Evolutionary conservation across 1,284 basidiomycete species (phyloP), one percentile per base, ranked within the genome.

Genomic region (Somion occarium): DNA sequence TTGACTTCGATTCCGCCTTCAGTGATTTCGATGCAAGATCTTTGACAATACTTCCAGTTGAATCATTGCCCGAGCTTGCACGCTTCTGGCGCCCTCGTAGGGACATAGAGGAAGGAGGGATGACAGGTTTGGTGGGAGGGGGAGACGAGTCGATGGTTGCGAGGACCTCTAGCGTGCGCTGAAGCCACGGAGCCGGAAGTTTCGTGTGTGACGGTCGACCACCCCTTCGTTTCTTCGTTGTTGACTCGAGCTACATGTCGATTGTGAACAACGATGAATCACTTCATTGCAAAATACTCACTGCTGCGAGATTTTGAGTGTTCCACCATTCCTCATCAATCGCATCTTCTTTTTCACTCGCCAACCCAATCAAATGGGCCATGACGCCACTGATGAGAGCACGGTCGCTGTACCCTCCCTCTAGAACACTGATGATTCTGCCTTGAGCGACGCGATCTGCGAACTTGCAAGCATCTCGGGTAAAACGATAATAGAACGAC

Each of bases 391-490:
- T 92, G 12, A 76, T 84, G 47, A 98, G 70, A 0, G 93, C 92
- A 2, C 88, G 79, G 64, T 98, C 94, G 58, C 90, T 92, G 64
- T 99, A 98, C 0, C 95, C 96, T 1, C 95, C 95, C 68, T 99
- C 96, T 1, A 99, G 79, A 0, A 98, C 87, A 56, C 91, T 93
- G 20, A 98, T 75, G 1, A 97, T 63, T 46, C 86, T 80, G 0
- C 93, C 93, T 0, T 68, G 61, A 0, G 91, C 83, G 54, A 83
- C 82, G 22, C 68, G 60, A 41, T 90, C 78, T 1, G 90, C 86
- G 50, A 98, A 81, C 0, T 56, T 62, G 38, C 81, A 76, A 0
- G 83, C 80, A 61, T 97, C 93, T 2, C 71, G 73, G 0, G 92
- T 87, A 61, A 98, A 97, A 3, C 82, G 85, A 60, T 87, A 74